Evolutionary conservation across 257 asterid genomes (phyloP), one percentile per base, ranked within the genome.

Genomic region (Salvia rosmarinus): DNA sequence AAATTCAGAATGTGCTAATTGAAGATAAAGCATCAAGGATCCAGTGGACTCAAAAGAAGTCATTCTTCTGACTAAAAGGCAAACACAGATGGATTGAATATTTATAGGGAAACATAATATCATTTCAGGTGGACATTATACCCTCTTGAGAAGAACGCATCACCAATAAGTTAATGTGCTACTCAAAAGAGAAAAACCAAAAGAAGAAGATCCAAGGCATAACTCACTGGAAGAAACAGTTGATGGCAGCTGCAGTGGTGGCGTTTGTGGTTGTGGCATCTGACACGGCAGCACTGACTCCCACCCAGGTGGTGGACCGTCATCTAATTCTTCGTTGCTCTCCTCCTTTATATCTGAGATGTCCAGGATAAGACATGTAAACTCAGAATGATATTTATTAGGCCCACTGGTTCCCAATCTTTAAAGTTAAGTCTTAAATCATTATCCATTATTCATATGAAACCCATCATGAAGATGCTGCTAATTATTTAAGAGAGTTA

Each of bases 301-400:
- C 96, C 91, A 89, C 40, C 90, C 94, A 52, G 91, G 96, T 25
- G 91, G 94, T 35, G 91, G 91, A 44, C 92, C 90, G 17, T 82
- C 89, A 68, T 85, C 80, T 55, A 81, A 70, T 28, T 84, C 87
- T 54, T 70, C 85, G 34, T 79, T 68, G 74, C 65, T 74, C 83
- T 79, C 87, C 61, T 23, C 68, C 71, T 78, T 74, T 65, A 25
- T 39, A 80, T 75, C 89, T 74, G 85, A 72, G 49, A 72, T 67
- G 54, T 43, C 78, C 19, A 64, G 77, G 57, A 35, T 21, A 80
- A 71, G 8, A 79, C 71, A 68, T 28, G 73, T 65, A 43, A 76
- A 77, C 64, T 40, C 54, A 68, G 66, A 75, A 34, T 46, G 46
- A 20, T 34, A 51, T 61, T 72, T 63, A 67, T 37, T 23, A n/a